Base-by-base conservation (phyloP, 345 rosid species). In the Mercurialis annua region DNA sequence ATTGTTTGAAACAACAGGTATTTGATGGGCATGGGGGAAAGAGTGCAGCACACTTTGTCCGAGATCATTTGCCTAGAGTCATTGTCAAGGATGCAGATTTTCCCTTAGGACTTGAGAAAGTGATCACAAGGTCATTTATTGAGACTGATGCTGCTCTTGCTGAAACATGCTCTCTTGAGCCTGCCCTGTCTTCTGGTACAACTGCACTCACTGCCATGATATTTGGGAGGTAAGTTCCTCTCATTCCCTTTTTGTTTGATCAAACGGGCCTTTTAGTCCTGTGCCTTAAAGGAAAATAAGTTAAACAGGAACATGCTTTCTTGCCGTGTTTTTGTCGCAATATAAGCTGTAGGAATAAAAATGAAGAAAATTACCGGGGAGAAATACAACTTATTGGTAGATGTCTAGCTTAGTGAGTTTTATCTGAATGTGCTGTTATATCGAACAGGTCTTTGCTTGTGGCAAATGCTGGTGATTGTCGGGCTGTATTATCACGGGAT, bases 401-500 rank as follows among this genome's bases (percentile, higher is more conserved):
- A 17, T 18, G 3, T 57, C 12, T 56, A 31, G 12, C 12, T 56
- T 30, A 23, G 11, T 0, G 40, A 30, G 23, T 51, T 51, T 23
- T 52, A 24, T 5, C 43, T 48, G 62, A 48, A 33, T 14, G 2
- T 15, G 43, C 15, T 6, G 2, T 47, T 29, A 58, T 70, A 69
- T 63, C 71, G 65, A 5, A 27, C 71, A 84, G 95, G 81, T 88
- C 88, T 24, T 72, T 88, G 47, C 85, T 90, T 24, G 94, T 93
- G 75, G 97, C 98, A 75, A 93, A 93, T 65, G 97, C 90, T 44
- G 96, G 98, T 43, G 98, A 93, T 75, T 93, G 92, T 51, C 85
- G 94, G 30, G 92, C 97, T 58, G 94, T 93, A 36, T 71, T 90
- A 51, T 92, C 90, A 23, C 80, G 82, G 51, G 43, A 59, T 53